phyloP scores from a whole-genome alignment of 768 basidiomycete species.

The Termitomyces sp. region DNA sequence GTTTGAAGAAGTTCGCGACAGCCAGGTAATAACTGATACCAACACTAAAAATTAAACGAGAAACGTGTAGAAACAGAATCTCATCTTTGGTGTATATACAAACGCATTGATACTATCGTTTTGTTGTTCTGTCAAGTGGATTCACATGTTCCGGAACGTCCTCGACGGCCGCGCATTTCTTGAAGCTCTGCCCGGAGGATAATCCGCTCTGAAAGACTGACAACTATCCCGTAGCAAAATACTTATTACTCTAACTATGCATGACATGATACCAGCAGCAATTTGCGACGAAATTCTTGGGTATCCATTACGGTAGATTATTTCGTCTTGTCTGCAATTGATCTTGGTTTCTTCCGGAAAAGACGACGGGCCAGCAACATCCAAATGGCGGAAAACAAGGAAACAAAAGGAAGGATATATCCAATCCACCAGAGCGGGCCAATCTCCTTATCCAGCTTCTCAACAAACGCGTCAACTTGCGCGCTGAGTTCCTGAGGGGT shows the following conservation, averaged over 20 bases:
- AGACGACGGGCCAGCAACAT: constrained; percentile 10
- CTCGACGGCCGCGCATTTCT: background rate
- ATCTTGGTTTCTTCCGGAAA: constrained; percentile 6
- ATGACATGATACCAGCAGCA: background rate
- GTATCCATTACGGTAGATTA: constrained; percentile 1
- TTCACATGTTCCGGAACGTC: background rate
- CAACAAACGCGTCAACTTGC: constrained; percentile 44
- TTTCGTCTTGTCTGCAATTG: constrained; percentile 7
- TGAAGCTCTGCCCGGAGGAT: background rate
- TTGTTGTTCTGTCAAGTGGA: background rate
- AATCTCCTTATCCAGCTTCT: constrained; percentile 34
- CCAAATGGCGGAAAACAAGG: constrained; percentile 12
- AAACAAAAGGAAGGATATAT: constrained; percentile 14
- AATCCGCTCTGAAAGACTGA: background rate
- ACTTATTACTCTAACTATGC: background rate
- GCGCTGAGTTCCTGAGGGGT: constrained; percentile 56
- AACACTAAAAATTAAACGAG: constrained; percentile 2
- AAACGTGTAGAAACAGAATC: constrained; percentile 15
- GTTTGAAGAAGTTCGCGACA: constrained; percentile 1
- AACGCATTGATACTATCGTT: constrained; percentile 4
- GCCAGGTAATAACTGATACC: constrained; percentile 9
- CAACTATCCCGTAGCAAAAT: background rate
- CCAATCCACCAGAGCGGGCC: constrained; percentile 53
- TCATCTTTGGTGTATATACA: constrained; percentile 16
- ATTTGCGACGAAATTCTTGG: background rate